These are phyloP conservation scores for Nevesoporus exiguus DNA, from an alignment of 768 basidiomycete species.

Conservation along the genomic window DNA sequence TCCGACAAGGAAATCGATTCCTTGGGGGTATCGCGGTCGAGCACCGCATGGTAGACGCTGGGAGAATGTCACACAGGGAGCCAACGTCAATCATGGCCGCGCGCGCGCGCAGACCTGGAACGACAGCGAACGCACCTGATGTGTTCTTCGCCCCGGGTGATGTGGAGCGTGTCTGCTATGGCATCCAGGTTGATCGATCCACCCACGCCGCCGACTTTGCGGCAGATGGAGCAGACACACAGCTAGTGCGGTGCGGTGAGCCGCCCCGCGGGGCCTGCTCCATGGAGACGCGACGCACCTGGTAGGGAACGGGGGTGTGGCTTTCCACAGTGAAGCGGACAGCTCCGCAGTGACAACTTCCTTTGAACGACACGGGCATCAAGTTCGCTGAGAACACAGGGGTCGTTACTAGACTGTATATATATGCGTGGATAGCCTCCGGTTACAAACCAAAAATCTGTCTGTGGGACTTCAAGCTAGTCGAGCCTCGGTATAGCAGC, in stretches of 20 bases:
- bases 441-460: not conserved
- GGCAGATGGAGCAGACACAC: constrained; percentile 61
- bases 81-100: not conserved
- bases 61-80: not conserved
- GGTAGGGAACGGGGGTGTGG: not conserved
- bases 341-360: constrained; percentile 37
- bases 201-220: constrained; percentile 1
- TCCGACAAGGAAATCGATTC: constrained; percentile 51
- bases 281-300: constrained; percentile 31
- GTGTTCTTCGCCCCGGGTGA: not conserved
- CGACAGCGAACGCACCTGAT: constrained; percentile 39
- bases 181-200: constrained; percentile 32
- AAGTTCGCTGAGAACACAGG: not conserved
- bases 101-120: not conserved
- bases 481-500: not conserved
- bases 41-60: constrained; percentile 19
- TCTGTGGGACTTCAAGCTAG: not conserved
- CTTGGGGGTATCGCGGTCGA: constrained; percentile 51
- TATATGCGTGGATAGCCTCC: not conserved
- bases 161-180: constrained; percentile 29
- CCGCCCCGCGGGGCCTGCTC: too few relatives aligned
- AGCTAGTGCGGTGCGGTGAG: constrained; percentile 27
- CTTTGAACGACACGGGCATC: constrained; percentile 52
- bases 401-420: not conserved
- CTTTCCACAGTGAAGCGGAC: constrained; percentile 33